phyloP scores from a whole-genome alignment of 345 rosid genomes.

The Eucalyptus polyanthemos region DNA sequence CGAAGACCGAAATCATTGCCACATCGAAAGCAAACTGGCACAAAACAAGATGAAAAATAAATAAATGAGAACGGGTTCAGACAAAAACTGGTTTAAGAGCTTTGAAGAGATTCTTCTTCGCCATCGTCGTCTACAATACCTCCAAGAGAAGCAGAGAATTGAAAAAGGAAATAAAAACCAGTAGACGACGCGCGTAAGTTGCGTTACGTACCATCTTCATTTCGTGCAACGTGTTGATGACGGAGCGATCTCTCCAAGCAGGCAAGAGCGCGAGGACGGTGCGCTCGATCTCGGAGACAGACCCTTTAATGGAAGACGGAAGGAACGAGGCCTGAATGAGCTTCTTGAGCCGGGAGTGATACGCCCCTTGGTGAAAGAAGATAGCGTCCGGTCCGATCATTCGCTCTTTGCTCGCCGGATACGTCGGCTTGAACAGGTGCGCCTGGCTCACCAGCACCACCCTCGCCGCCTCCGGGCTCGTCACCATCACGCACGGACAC shows the following conservation, averaged over 20 bases:
- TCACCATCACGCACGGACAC: slow-evolving; percentile 95
- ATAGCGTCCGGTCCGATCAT: slow-evolving; percentile 82
- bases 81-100: background rate
- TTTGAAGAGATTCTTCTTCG: background rate
- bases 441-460: slow-evolving; percentile 57
- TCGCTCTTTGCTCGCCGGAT: slow-evolving; percentile 85
- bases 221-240: slow-evolving; percentile 69
- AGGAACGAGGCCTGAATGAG: slow-evolving; percentile 59
- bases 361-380: slow-evolving; percentile 81
- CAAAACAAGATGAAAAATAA: background rate
- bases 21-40: slow-evolving; percentile 88
- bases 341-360: slow-evolving; percentile 63
- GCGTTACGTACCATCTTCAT: slow-evolving; percentile 80
- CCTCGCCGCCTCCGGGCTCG: slow-evolving; percentile 80
- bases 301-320: slow-evolving; percentile 60
- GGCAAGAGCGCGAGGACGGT: slow-evolving; percentile 46
- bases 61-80: background rate
- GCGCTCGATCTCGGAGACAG: slow-evolving; percentile 60
- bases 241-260: slow-evolving; percentile 28
- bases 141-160: background rate
- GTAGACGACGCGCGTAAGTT: background rate
- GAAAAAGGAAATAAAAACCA: background rate
- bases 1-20: slow-evolving; percentile 79
- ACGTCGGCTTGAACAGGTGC: slow-evolving; percentile 80
- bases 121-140: background rate